Evolutionary conservation across 257 asterid species (phyloP), one percentile per base, ranked within the genome.

Genomic region (Solanum verrucosum): DNA sequence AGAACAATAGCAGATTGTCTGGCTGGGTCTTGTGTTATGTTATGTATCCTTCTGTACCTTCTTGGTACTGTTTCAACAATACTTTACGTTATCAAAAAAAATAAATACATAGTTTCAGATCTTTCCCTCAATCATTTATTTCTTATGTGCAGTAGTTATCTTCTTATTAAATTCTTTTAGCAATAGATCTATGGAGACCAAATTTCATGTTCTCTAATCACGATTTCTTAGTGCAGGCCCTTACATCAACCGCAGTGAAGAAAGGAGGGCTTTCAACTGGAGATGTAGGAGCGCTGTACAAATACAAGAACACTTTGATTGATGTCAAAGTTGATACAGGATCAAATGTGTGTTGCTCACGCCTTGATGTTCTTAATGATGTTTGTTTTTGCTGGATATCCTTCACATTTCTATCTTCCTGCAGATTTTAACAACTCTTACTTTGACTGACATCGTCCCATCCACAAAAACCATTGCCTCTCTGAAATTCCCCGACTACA

Each of bases 281-380:
- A 87, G 99, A 97, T 91, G 92, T 97, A 60, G 94, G 92, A 87
- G 95, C 93, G 63, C 94, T 87, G 87, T 94, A 96, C 92, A 85
- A 88, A 67, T 95, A 94, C 86, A 97, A 90, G 89, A 93, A 96
- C 84, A 88, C 92, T 73, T 85, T 92, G 71, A 84, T 92, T 68
- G 96, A 96, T 91, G 87, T 95, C 86, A 96, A 94, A 96, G 95
- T 97, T 88, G 99, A 97, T 88, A 97, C 99, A 7, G 99, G 94
- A 88, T 95, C 98, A 84, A 97, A 95, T 79, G 98, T 97, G 87
- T 86, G 94, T 87, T 78, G 52, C 82, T 72, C 83, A 34, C 71
- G 35, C 87, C 84, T 82, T 86, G 60, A 38, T 84, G 83, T 27
- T 35, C 70, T 78, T 29, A 20, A 37, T 21, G 84, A 78, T 85